Evolutionary conservation across 2,329 filamentous ascomycete genomes (phyloP).

Genomic region (Cryphonectria naterciae): DNA sequence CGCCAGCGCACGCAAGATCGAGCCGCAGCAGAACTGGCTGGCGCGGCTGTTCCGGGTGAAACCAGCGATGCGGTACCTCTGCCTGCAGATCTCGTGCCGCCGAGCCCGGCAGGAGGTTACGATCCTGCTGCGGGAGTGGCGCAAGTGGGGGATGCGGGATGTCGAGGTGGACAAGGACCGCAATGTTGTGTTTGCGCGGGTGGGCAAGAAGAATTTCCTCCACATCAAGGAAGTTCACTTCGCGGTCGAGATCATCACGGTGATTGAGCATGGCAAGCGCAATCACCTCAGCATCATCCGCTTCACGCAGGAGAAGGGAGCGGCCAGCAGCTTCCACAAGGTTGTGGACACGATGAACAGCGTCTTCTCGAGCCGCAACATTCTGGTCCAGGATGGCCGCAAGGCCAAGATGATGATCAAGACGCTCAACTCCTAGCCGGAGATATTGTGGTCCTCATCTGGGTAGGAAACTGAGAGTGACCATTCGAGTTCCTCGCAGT

Average conservation of each 20-base stretch:
- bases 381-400: slow-evolving; percentile 70
- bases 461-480: slow-evolving; percentile 12
- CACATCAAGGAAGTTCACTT: slow-evolving; percentile 87
- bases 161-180: slow-evolving; percentile 78
- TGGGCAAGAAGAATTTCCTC: slow-evolving; percentile 76
- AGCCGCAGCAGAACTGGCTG: slow-evolving; percentile 82
- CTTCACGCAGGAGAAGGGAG: slow-evolving; percentile 89
- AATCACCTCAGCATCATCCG: slow-evolving; percentile 79
- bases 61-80: slow-evolving; percentile 75
- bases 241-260: slow-evolving; percentile 83
- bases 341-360: slow-evolving; percentile 77
- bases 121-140: slow-evolving; percentile 77
- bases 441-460: slow-evolving; percentile 14
- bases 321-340: slow-evolving; percentile 84
- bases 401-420: slow-evolving; percentile 76
- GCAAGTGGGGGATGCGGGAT: slow-evolving; percentile 78
- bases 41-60: slow-evolving; percentile 88
- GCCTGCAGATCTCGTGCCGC: slow-evolving; percentile 73
- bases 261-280: slow-evolving; percentile 81
- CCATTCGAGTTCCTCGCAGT: not conserved
- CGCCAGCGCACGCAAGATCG: slow-evolving; percentile 55
- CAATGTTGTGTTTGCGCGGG: slow-evolving; percentile 78
- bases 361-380: slow-evolving; percentile 65
- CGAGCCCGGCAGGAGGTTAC: slow-evolving; percentile 78
- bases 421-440: slow-evolving; percentile 57